Evolutionary conservation across 2,329 filamentous ascomycete genomes (phyloP).

Genomic region (Fusarium drepaniforme): DNA sequence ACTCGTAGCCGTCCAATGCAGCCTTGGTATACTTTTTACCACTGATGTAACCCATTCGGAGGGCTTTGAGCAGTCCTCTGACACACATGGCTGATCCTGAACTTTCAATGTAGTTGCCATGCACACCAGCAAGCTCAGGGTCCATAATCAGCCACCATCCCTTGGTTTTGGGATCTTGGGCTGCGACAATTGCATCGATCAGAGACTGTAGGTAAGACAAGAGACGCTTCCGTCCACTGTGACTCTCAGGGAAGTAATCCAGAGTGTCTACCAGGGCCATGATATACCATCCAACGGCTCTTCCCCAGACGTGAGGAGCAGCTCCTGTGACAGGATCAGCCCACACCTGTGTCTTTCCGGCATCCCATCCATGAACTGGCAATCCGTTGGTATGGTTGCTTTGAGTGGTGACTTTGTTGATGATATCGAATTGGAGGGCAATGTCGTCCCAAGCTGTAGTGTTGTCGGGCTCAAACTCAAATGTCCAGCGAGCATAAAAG

Average conservation of each 20-base stretch:
- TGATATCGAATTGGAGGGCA: slow-evolving; percentile 30
- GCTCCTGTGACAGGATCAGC: slow-evolving; percentile 34
- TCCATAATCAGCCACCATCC: slow-evolving; percentile 32
- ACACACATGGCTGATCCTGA: slow-evolving; percentile 32
- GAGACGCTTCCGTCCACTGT: slow-evolving; percentile 21
- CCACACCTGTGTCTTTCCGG: slow-evolving; percentile 32
- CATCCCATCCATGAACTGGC: slow-evolving; percentile 30
- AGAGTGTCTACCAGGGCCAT: slow-evolving; percentile 35
- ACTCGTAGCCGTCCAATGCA: slow-evolving; percentile 24
- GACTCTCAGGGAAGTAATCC: slow-evolving; percentile 31
- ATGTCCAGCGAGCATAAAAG: slow-evolving; percentile 36
- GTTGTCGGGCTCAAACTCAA: slow-evolving; percentile 32
- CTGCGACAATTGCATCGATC: slow-evolving; percentile 23
- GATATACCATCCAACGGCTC: slow-evolving; percentile 37
- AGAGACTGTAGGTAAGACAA: slow-evolving; percentile 23
- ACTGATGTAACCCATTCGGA: slow-evolving; percentile 19
- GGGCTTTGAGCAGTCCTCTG: slow-evolving; percentile 19
- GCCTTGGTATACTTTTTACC: slow-evolving; percentile 17
- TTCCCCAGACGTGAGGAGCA: slow-evolving; percentile 34
- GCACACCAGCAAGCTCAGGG: slow-evolving; percentile 8
- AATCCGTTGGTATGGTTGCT: slow-evolving; percentile 23
- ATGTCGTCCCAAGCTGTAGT: slow-evolving; percentile 37
- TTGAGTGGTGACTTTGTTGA: slow-evolving; percentile 13
- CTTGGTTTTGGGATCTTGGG: slow-evolving; percentile 26
- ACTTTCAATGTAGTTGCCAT: slow-evolving; percentile 29